These are phyloP conservation scores for Prototheca cutis DNA, from an alignment of 163 green algal species.

Conservation along the genomic window DNA sequence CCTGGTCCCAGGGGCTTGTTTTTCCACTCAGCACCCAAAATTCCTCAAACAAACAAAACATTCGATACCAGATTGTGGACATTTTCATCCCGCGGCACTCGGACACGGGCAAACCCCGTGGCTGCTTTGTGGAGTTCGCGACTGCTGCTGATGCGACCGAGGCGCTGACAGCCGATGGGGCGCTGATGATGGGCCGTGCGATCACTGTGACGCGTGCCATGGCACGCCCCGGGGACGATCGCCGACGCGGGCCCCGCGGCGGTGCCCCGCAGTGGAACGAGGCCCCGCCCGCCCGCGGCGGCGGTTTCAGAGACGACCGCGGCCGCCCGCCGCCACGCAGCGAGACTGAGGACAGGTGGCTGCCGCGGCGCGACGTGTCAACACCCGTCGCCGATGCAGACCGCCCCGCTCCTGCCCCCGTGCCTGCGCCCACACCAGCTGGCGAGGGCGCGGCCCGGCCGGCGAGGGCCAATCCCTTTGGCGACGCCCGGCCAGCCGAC, in stretches of 20 bases:
- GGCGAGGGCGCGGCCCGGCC: background rate
- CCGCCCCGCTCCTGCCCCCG: constrained; percentile 7
- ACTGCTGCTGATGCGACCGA: background rate
- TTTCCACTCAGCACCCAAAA: too few species aligned
- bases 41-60: too few species aligned
- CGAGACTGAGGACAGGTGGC: background rate
- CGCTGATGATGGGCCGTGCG: constrained; percentile 8
- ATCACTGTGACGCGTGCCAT: background rate
- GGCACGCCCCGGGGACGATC: background rate
- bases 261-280: background rate
- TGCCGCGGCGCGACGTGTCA: background rate
- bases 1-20: too few species aligned
- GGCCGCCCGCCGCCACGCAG: background rate
- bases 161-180: constrained; percentile 5
- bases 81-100: constrained; percentile 22
- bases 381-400: background rate
- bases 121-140: constrained; percentile 29
- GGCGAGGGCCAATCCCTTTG: constrained; percentile 42
- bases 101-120: constrained; percentile 27
- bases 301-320: background rate
- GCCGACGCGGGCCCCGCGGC: background rate
- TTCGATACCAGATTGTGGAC: too few species aligned
- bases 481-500: constrained; percentile 37
- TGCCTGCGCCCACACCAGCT: constrained; percentile 1
- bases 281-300: background rate